Evolutionary conservation across 176 grass and related monocot species (phyloP).

Genomic region (Metroxylon sagu): DNA sequence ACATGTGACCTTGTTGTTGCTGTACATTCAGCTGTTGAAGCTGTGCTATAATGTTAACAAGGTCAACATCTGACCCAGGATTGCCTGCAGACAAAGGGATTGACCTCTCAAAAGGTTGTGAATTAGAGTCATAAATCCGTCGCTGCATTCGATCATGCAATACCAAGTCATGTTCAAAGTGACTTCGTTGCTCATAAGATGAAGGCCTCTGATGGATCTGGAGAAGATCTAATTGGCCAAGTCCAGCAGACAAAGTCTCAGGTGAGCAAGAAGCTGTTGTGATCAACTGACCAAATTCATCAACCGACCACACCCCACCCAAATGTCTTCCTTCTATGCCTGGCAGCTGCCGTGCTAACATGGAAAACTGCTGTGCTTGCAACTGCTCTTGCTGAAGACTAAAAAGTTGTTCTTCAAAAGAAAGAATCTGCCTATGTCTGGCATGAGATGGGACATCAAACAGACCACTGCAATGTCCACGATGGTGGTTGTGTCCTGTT

Average conservation of each 20-base stretch:
- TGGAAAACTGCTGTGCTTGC: slow-evolving; percentile 60
- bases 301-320: slow-evolving; percentile 58
- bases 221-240: slow-evolving; percentile 50
- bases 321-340: slow-evolving; percentile 69
- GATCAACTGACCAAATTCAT: slow-evolving; percentile 57
- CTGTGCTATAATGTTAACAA: slow-evolving; percentile 45
- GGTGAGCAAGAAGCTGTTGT: slow-evolving; percentile 40
- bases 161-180: slow-evolving; percentile 50
- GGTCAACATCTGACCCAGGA: slow-evolving; percentile 37
- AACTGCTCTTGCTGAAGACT: slow-evolving; percentile 84
- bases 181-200: slow-evolving; percentile 43
- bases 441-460: slow-evolving; percentile 50
- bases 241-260: slow-evolving; percentile 37
- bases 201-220: slow-evolving; percentile 44
- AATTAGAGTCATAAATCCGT: slow-evolving; percentile 28
- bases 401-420: slow-evolving; percentile 83
- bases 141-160: slow-evolving; percentile 62
- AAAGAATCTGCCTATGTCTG: slow-evolving; percentile 70
- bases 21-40: slow-evolving; percentile 42
- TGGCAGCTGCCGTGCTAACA: slow-evolving; percentile 40
- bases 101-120: slow-evolving; percentile 58
- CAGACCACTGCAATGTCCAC: slow-evolving; percentile 55
- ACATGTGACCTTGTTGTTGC: slow-evolving; percentile 41
- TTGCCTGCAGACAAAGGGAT: slow-evolving; percentile 51
- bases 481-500: slow-evolving; percentile 55